Percentiles rank a stretch among this genome's conserved stretches.
Evolutionary conservation across 768 basidiomycete genomes (phyloP).

Genomic region (Leccinum ochraceum): DNA sequence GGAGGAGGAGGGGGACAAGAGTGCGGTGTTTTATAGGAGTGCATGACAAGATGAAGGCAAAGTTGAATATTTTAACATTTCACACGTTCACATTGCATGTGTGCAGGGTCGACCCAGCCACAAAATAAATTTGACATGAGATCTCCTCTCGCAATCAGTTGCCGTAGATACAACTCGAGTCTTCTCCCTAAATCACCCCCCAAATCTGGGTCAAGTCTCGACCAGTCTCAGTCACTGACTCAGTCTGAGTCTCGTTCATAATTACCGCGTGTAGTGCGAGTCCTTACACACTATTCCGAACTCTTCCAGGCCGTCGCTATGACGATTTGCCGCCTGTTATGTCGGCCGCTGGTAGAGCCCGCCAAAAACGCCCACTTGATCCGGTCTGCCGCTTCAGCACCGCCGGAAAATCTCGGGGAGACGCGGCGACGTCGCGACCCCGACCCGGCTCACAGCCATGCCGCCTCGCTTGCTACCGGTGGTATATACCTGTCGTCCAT

Average conservation of each 20-base stretch:
- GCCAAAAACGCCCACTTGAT: neutral
- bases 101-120: conserved; percentile 18
- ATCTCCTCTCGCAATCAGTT: conserved; percentile 16
- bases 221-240: neutral
- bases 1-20: neutral
- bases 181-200: neutral
- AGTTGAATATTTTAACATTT: conserved; percentile 22
- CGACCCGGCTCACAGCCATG: neutral
- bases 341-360: neutral
- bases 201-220: neutral
- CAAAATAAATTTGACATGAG: conserved; percentile 4
- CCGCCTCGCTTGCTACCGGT: neutral
- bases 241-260: neutral
- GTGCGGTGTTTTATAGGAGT: conserved; percentile 17
- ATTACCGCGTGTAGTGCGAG: neutral
- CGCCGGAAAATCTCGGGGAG: neutral
- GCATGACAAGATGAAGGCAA: conserved; percentile 7
- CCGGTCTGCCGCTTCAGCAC: neutral
- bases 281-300: conserved; percentile 1
- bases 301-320: conserved; percentile 7
- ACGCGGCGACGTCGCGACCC: neutral
- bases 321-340: neutral
- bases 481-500: neutral
- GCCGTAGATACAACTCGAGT: conserved; percentile 11
- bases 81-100: conserved; percentile 16